Conservation (phyloP, 192 early-diverging fungal species). For the Pilaira anomala region DNA sequence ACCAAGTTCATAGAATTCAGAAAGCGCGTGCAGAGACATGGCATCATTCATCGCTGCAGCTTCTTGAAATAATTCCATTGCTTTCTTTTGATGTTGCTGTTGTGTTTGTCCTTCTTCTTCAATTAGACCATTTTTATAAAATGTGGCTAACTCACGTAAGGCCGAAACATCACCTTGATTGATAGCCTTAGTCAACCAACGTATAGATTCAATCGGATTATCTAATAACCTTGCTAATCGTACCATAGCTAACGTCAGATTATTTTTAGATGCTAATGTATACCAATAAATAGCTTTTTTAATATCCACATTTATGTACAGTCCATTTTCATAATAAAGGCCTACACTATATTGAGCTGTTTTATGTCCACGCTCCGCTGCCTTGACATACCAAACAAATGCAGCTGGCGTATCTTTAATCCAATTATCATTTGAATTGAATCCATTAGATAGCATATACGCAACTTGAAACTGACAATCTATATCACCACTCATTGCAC, state of each 20-base stretch:
- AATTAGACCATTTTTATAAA: slow-evolving; percentile 29
- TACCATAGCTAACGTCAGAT: slow-evolving; percentile 22
- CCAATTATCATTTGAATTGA: background rate
- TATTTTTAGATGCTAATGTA: slow-evolving; percentile 22
- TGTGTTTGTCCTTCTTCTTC: slow-evolving; percentile 15
- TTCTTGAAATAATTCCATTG: slow-evolving; percentile 32
- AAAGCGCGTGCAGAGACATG: slow-evolving; percentile 28
- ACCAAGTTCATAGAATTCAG: slow-evolving; percentile 39
- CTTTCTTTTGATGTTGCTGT: background rate
- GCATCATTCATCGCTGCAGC: slow-evolving; percentile 30
- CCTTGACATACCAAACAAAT: slow-evolving; percentile 36
- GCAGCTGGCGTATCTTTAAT: slow-evolving; percentile 26
- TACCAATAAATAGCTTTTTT: slow-evolving; percentile 29
- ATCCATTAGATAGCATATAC: slow-evolving; percentile 36
- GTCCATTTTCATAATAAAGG: slow-evolving; percentile 31
- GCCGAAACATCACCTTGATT: slow-evolving; percentile 29
- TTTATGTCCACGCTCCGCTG: slow-evolving; percentile 26
- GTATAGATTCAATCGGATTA: background rate
- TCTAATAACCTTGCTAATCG: slow-evolving; percentile 17
- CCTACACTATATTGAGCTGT: slow-evolving; percentile 38
- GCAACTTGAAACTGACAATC: slow-evolving; percentile 33
- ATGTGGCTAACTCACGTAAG: slow-evolving; percentile 30
- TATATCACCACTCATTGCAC: slow-evolving; percentile 18
- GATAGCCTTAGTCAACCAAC: slow-evolving; percentile 32
- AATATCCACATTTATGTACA: slow-evolving; percentile 22